Evolutionary conservation across 2,329 filamentous ascomycete genomes (phyloP), one percentile per base, ranked within the genome.

Genomic region (Lecanicillium sp.): DNA sequence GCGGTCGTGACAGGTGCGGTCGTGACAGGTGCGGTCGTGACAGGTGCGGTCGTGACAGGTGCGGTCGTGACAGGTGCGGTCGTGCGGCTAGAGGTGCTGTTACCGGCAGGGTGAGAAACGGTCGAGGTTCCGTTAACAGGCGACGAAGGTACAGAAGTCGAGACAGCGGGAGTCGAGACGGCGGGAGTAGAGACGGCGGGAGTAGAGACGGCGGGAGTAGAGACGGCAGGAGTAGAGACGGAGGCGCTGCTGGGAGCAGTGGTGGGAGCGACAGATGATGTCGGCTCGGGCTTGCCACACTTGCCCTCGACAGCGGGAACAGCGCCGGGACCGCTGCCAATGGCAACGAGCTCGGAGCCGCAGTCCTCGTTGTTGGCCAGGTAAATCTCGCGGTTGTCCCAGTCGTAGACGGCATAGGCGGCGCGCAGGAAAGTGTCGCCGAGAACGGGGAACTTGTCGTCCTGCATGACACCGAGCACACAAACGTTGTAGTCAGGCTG

Each of bases 401-500:
- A 56, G 44, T 66, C 64, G 39, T 58, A 66, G 18, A 68, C 64
- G 14, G 65, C 61, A 19, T 68, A 69, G 5, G 64, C 61, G 17
- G 64, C 58, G 9, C 66, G 58, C 20, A 69, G 54, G 50, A 69
- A 69, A 5, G 64, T 65, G 36, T 67, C 64, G 13, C 66, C 66
- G 2, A 69, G 58, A 3, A 68, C 55, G 13, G 57, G 59, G 40
- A 59, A 55, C n/a, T 51, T 47, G 5, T 62, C 54, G n/a, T 60
- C 67, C 19, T 52, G 47, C 40, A 66, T 59, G 20, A 73, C 69
- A 38, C 69, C 71, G 8, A 77, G 53, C 32, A 68, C 62, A 32
- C 64, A 60, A 17, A 51, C 45, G 20, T 43, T 48, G 17, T 53
- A 46, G 22, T 49, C 41, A 11, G 51, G 48, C 31, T 59, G 53